phyloP scores from a whole-genome alignment of 257 asterid genomes.

The Schizonepeta tenuifolia region DNA sequence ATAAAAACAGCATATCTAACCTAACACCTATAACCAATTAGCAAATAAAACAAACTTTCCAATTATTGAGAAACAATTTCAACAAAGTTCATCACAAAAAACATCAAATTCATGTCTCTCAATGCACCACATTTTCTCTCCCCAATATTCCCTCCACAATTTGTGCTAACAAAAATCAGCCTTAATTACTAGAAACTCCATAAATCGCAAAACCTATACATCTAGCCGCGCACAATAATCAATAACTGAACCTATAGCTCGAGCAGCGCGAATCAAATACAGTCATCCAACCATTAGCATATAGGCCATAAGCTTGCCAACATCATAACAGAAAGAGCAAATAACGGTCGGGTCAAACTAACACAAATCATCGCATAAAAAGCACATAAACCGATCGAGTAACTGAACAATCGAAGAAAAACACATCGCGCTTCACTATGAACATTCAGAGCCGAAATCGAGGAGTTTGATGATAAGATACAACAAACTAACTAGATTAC shows the following conservation, averaged over 20 bases:
- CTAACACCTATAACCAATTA: not conserved
- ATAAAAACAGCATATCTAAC: constrained; percentile 20
- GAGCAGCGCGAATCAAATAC: not conserved
- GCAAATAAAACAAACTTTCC: not conserved
- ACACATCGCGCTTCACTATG: constrained; percentile 19
- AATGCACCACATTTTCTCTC: not conserved
- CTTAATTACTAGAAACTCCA: constrained; percentile 3
- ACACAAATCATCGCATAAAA: constrained; percentile 16
- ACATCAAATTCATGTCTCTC: not conserved
- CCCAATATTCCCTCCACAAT: constrained; percentile 13
- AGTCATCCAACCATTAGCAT: not conserved
- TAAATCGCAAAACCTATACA: not conserved
- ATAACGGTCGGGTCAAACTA: constrained; percentile 19
- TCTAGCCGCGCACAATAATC: constrained; percentile 15
- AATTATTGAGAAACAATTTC: not conserved
- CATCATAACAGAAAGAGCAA: constrained; percentile 23
- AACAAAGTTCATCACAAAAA: not conserved
- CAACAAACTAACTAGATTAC: constrained; percentile 37
- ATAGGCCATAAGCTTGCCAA: constrained; percentile 24
- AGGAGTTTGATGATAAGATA: constrained; percentile 3
- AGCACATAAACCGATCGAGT: constrained; percentile 26
- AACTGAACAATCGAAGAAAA: constrained; percentile 15
- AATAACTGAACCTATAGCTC: constrained; percentile 1
- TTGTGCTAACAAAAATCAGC: not conserved
- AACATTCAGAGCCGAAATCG: constrained; percentile 7